A percentile compares a stretch with the other conserved stretches of the same genome.
phyloP scores from a whole-genome alignment of 2,329 filamentous ascomycete genomes.

The Microdochium nivale region DNA sequence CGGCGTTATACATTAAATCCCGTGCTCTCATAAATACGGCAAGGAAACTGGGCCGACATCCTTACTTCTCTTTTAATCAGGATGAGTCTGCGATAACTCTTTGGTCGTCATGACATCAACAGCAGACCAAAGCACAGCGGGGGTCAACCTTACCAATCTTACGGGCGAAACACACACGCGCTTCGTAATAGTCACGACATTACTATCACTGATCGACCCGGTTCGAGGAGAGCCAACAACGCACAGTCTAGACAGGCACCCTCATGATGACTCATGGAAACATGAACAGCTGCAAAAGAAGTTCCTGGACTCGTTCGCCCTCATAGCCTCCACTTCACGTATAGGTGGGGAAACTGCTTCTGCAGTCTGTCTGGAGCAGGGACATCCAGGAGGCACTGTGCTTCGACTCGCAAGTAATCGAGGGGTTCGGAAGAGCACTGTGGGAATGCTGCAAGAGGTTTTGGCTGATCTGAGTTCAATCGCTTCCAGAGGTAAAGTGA shows the following conservation, averaged over 20 bases:
- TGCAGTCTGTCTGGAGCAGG: conserved; percentile 20
- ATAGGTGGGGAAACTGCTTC: conserved; percentile 15
- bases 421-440: no score
- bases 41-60: no score
- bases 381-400: conserved; percentile 10
- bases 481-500: no score
- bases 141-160: background rate
- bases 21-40: no score
- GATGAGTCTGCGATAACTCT: background rate
- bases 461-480: no score
- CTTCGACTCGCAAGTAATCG: no score
- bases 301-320: conserved; percentile 23
- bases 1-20: no score
- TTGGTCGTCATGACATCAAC: background rate
- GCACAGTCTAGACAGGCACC: conserved; percentile 11
- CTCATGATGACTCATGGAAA: conserved; percentile 8
- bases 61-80: no score
- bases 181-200: conserved; percentile 5
- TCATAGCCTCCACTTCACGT: conserved; percentile 16
- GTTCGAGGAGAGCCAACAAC: conserved; percentile 16
- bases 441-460: no score
- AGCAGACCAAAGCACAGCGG: background rate
- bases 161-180: background rate
- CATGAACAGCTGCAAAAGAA: conserved; percentile 13
- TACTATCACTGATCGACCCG: conserved; percentile 14